Conservation (phyloP, 805 yeast genomes). For the Wickerhamomyces canadensis region DNA sequence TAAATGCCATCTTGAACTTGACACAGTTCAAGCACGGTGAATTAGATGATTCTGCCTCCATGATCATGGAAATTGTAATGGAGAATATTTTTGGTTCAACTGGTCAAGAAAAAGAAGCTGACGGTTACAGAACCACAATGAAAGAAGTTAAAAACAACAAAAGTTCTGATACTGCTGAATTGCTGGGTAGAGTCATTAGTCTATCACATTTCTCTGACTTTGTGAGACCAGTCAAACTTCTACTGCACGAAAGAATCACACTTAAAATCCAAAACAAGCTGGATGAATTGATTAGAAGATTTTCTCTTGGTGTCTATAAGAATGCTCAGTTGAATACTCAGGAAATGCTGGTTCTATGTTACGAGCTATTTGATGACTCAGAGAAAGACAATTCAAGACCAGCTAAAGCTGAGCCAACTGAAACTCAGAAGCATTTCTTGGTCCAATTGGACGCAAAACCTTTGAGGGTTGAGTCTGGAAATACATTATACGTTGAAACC, state of each 20-base stretch:
- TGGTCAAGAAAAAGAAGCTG: slow-evolving; percentile 92
- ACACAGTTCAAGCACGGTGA: slow-evolving; percentile 62
- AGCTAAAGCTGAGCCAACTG: slow-evolving; percentile 24
- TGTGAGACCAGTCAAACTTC: slow-evolving; percentile 61
- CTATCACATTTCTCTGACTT: slow-evolving; percentile 51
- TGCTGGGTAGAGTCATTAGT: slow-evolving; percentile 59
- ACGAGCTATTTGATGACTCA: slow-evolving; percentile 62
- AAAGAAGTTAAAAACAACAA: slow-evolving; percentile 87
- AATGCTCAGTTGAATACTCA: slow-evolving; percentile 55
- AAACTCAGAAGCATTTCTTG: slow-evolving; percentile 59
- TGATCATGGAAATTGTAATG: slow-evolving; percentile 73
- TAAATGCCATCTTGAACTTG: slow-evolving; percentile 64
- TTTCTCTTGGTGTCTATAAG: slow-evolving; percentile 71
- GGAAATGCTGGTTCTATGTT: slow-evolving; percentile 64
- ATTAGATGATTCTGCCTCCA: slow-evolving; percentile 56
- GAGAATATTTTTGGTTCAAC: slow-evolving; percentile 90
- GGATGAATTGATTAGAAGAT: slow-evolving; percentile 72
- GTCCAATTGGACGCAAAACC: slow-evolving; percentile 67
- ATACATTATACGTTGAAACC: slow-evolving; percentile 49
- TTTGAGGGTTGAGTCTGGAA: slow-evolving; percentile 47
- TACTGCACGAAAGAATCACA: slow-evolving; percentile 59
- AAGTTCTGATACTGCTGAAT: slow-evolving; percentile 82
- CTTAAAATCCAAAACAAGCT: slow-evolving; percentile 66
- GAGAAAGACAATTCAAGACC: slow-evolving; percentile 21
- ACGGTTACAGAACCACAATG: slow-evolving; percentile 79